Conservation (phyloP, 208 protist species). For the Vickermania ingenoplastis region DNA sequence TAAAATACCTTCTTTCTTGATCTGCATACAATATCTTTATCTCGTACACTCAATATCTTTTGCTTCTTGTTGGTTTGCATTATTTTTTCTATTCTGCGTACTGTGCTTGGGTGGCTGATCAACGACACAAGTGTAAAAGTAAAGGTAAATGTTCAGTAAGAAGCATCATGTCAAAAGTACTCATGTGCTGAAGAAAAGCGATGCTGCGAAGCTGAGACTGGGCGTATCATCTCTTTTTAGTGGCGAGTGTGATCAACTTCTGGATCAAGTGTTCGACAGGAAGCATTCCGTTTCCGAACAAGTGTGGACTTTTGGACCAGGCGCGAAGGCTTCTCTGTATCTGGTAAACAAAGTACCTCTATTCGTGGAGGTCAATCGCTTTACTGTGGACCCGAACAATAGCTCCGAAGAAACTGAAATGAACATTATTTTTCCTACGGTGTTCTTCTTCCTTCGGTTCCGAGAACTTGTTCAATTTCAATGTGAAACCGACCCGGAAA, state of each 20-base stretch:
- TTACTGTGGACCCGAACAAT: slow-evolving; percentile 19
- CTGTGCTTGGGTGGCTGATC: no score
- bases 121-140: slow-evolving; percentile 2
- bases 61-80: no score
- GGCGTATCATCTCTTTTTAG: slow-evolving; percentile 23
- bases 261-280: slow-evolving; percentile 47
- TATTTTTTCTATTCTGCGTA: no score
- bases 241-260: slow-evolving; percentile 19
- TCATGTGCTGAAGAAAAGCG: slow-evolving; percentile 29
- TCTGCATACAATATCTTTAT: no score
- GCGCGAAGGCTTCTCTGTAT: slow-evolving; percentile 28
- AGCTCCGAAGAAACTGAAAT: slow-evolving; percentile 6
- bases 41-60: no score
- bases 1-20: no score
- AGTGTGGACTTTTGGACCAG: slow-evolving; percentile 29
- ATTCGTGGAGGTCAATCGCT: slow-evolving; percentile 28
- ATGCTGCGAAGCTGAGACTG: slow-evolving; percentile 37
- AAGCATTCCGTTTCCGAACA: slow-evolving; percentile 26
- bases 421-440: slow-evolving; percentile 27
- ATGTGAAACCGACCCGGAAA: no score
- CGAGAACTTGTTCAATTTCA: slow-evolving; percentile 14
- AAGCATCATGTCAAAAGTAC: background rate
- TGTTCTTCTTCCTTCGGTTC: slow-evolving; percentile 53
- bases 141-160: background rate
- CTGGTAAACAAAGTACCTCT: slow-evolving; percentile 45